Evolutionary conservation across 768 basidiomycete species (phyloP).

Genomic region (Lactarius trivialis): DNA sequence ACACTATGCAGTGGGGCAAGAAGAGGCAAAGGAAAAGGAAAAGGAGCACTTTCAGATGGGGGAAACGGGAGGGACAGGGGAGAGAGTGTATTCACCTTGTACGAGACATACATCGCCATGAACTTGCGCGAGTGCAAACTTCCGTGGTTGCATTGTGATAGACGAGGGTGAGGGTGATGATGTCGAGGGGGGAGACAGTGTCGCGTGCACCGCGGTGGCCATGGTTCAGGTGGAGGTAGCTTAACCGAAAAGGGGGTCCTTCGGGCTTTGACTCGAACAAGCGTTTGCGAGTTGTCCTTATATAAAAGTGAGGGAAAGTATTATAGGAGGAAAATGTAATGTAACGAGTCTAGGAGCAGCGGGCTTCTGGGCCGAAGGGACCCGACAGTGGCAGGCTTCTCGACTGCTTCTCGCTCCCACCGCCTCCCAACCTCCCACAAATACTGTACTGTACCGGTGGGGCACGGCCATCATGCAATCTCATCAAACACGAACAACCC

Average conservation of each 20-base stretch:
- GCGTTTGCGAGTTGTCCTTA: neutral
- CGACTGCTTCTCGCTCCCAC: neutral
- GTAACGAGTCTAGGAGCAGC: constrained; percentile 7
- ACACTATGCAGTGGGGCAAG: constrained; percentile 8
- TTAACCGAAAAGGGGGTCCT: neutral
- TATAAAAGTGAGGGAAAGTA: neutral
- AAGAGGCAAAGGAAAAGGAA: neutral
- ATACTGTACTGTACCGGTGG: neutral
- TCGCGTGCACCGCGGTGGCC: constrained; percentile 13
- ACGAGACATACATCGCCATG: constrained; percentile 24
- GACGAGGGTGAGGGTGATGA: constrained; percentile 1
- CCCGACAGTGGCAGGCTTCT: neutral
- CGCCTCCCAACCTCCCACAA: neutral
- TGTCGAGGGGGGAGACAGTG: neutral
- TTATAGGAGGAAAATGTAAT: neutral
- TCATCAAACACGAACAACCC: neutral
- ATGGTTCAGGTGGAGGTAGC: neutral
- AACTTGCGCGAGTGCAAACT: constrained; percentile 24
- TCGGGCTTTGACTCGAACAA: neutral
- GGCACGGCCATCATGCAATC: neutral
- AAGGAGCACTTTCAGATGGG: neutral
- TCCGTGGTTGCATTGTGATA: neutral
- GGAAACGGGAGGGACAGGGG: neutral
- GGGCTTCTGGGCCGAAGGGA: neutral
- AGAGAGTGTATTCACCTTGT: constrained; percentile 16